Percentiles rank a stretch among this genome's conserved stretches.
These are phyloP conservation scores for Sporobolus alterniflorus DNA, from an alignment of 202 grass and related monocot genomes.

Conservation along the genomic window DNA sequence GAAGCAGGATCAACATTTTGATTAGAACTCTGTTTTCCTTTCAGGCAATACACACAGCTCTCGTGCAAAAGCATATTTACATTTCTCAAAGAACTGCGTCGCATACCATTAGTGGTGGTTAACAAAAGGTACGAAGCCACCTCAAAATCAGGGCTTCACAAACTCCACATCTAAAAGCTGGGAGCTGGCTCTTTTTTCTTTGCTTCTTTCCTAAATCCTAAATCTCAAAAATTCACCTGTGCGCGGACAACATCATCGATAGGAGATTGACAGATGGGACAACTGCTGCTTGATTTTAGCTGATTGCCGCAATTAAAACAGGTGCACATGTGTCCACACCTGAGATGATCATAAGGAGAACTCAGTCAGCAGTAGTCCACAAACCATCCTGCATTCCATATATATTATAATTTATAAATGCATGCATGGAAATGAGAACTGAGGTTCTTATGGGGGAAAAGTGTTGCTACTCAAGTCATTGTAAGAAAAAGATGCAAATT, in stretches of 20 bases:
- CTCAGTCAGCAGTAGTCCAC: conserved; percentile 17
- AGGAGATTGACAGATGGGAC: conserved; percentile 79
- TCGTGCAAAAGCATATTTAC: conserved; percentile 65
- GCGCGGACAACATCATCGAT: conserved; percentile 89
- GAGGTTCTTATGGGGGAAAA: not conserved
- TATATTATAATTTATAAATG: not conserved
- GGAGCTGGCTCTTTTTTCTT: conserved; percentile 30
- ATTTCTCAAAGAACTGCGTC: conserved; percentile 54
- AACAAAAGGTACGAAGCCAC: conserved; percentile 59
- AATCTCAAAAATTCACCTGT: conserved; percentile 64
- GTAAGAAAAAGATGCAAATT: not conserved
- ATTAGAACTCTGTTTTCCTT: conserved; percentile 44
- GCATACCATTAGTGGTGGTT: conserved; percentile 53
- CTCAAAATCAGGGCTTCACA: conserved; percentile 59
- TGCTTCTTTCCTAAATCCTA: conserved; percentile 47
- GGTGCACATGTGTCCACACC: conserved; percentile 96
- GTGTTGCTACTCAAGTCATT: not conserved
- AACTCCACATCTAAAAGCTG: conserved; percentile 57
- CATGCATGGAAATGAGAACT: conserved; percentile 3
- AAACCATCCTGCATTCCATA: not conserved
- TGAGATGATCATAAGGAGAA: conserved; percentile 43
- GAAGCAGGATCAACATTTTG: conserved; percentile 44
- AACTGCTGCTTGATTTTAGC: conserved; percentile 66
- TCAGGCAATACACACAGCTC: conserved; percentile 4
- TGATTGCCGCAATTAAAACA: conserved; percentile 86